Percentiles rank a stretch among this genome's conserved stretches.
These are phyloP conservation scores for Rusavskia elegans DNA, from an alignment of 495 filamentous ascomycete species.

Conservation along the genomic window DNA sequence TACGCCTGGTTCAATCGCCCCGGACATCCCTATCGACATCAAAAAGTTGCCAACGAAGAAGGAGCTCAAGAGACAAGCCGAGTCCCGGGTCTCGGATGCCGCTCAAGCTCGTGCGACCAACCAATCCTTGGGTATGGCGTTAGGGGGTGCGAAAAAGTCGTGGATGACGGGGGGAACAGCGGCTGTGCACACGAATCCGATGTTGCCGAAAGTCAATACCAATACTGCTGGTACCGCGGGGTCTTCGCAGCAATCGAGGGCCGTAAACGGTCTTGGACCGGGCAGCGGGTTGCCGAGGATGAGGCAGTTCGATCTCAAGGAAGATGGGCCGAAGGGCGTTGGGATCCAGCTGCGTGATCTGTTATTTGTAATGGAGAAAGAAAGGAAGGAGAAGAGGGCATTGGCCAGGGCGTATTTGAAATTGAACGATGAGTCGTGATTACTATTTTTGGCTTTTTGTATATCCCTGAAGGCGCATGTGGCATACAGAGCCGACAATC, in stretches of 20 bases:
- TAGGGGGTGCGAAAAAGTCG: conserved; percentile 15
- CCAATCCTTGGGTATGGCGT: conserved; percentile 13
- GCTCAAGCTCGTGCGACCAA: conserved; percentile 25
- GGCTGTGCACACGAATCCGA: conserved; percentile 7
- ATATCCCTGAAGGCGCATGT: no score
- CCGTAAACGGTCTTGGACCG: neutral
- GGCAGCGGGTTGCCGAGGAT: neutral
- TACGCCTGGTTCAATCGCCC: conserved; percentile 26
- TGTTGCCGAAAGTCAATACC: conserved; percentile 4
- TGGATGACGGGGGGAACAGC: conserved; percentile 9
- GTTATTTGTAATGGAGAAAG: conserved; percentile 33
- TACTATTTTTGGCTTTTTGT: neutral
- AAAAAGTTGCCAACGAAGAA: conserved; percentile 42
- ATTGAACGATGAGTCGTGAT: neutral
- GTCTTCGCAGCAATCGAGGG: no score
- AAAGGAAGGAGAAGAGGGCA: conserved; percentile 19
- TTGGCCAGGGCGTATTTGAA: conserved; percentile 10
- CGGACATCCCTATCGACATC: conserved; percentile 23
- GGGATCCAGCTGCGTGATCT: conserved; percentile 35
- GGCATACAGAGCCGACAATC: no score
- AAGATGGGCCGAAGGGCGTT: conserved; percentile 29
- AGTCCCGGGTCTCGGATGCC: conserved; percentile 29
- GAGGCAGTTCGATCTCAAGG: conserved; percentile 24
- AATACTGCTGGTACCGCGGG: neutral
- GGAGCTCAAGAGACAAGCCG: conserved; percentile 32